Evolutionary conservation across 1,284 basidiomycete species (phyloP).

Genomic region (Trichosporon coremiiforme): DNA sequence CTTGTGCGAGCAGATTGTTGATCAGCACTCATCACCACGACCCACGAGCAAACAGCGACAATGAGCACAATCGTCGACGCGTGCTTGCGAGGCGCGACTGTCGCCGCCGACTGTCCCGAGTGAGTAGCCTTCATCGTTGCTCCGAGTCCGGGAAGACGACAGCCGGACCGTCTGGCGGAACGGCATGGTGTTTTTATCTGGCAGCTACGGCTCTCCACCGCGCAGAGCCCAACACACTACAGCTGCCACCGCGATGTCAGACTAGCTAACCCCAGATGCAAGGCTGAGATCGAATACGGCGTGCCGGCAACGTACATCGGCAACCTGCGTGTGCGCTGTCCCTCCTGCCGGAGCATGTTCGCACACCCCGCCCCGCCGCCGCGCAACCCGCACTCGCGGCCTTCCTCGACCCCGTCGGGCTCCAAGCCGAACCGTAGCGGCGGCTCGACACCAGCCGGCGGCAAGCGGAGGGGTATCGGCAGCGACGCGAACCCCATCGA

Average conservation of each 20-base stretch:
- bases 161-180: too few relatives aligned
- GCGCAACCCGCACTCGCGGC: background rate
- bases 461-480: constrained; percentile 66
- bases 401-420: background rate
- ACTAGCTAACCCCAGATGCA: constrained; percentile 58
- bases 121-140: constrained; percentile 26
- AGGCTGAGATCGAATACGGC: constrained; percentile 69
- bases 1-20: background rate
- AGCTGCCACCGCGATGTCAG: too few relatives aligned
- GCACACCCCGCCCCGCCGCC: constrained; percentile 46
- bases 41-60: too few relatives aligned
- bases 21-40: background rate
- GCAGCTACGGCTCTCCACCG: too few relatives aligned
- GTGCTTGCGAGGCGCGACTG: constrained; percentile 49
- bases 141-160: too few relatives aligned
- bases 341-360: constrained; percentile 58
- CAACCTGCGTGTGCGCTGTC: constrained; percentile 70
- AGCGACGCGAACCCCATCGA: constrained; percentile 87
- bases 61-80: constrained; percentile 56
- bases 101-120: constrained; percentile 54
- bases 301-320: constrained; percentile 68
- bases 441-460: background rate
- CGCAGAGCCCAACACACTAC: too few relatives aligned
- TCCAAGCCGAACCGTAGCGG: constrained; percentile 21
- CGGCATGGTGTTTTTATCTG: too few relatives aligned